Conservation (phyloP, 805 yeast genomes). For the Cyberlindnera japonica region DNA sequence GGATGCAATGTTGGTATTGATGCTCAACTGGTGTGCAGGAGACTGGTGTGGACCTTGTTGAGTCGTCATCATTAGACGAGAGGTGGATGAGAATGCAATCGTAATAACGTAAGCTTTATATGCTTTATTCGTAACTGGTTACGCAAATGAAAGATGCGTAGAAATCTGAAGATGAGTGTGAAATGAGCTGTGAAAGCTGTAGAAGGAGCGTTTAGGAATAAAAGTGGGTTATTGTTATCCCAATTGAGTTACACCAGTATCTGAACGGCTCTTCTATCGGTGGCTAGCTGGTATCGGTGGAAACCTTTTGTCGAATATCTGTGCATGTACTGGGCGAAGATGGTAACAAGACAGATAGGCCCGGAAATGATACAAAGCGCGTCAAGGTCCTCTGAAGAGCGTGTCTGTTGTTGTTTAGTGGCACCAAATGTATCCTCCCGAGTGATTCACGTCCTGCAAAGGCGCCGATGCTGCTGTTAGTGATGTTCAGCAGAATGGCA, state of each 20-base stretch:
- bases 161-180: no score
- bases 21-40: slow-evolving; percentile 13
- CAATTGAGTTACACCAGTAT: background rate
- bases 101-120: no score
- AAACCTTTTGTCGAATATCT: background rate
- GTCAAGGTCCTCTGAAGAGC: background rate
- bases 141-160: no score
- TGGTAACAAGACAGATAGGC: background rate
- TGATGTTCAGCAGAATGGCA: slow-evolving; percentile 2
- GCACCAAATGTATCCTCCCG: no score
- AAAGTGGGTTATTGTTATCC: no score
- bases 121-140: no score
- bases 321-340: background rate
- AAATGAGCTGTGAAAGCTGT: no score
- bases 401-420: no score
- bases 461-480: background rate
- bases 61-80: no score
- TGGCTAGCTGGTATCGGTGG: background rate
- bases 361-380: background rate
- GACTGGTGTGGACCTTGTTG: slow-evolving; percentile 5
- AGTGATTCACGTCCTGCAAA: background rate
- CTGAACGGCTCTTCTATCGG: background rate
- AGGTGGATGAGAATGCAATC: no score
- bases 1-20: slow-evolving; percentile 19
- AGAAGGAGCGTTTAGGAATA: no score